A percentile compares a stretch with the other conserved stretches of the same genome.
Conservation (phyloP, 352 stramenopile genomes). For the Phytophthora multivora region DNA sequence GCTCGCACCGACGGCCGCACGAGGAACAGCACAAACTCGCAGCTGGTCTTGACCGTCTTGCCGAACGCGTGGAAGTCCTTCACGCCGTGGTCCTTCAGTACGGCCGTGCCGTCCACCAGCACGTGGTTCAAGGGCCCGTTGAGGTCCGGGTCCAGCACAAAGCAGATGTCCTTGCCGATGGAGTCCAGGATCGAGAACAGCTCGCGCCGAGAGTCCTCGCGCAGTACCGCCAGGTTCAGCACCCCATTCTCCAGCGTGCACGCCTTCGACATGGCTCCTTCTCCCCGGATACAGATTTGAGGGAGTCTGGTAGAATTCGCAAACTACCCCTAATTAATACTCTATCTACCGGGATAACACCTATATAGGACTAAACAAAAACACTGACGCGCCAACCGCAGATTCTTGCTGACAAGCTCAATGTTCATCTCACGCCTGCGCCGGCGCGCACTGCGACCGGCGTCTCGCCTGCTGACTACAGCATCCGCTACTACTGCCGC, state of each 20-base stretch:
- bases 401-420: neutral
- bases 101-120: constrained; percentile 82
- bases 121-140: constrained; percentile 86
- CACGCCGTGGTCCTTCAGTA: constrained; percentile 88
- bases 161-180: constrained; percentile 87
- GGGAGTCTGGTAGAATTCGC: no score
- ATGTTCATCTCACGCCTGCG: neutral
- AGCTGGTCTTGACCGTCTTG: constrained; percentile 78
- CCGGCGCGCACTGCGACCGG: neutral
- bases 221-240: constrained; percentile 85
- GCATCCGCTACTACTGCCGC: neutral
- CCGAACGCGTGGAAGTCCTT: constrained; percentile 86
- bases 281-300: neutral
- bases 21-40: constrained; percentile 91
- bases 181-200: constrained; percentile 86
- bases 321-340: no score
- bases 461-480: neutral
- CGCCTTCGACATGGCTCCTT: constrained; percentile 71
- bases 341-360: no score
- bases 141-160: constrained; percentile 86
- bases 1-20: constrained; percentile 75
- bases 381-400: neutral
- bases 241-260: constrained; percentile 83
- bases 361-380: neutral
- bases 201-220: constrained; percentile 82